phyloP scores from a whole-genome alignment of 2,329 filamentous ascomycete genomes.

The Pseudogymnoascus sp. region DNA sequence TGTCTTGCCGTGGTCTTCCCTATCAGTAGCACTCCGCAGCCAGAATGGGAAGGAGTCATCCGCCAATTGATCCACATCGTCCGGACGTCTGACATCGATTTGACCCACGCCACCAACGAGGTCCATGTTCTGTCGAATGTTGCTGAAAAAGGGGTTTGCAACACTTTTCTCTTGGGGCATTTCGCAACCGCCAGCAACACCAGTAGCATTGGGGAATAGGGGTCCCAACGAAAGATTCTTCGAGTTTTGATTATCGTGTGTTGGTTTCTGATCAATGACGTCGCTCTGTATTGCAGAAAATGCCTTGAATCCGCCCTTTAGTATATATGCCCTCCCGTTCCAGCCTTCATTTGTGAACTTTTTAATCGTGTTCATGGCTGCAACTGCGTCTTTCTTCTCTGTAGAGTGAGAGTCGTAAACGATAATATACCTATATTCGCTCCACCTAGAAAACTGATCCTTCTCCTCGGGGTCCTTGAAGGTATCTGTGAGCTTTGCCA shows the following conservation, averaged over 20 bases:
- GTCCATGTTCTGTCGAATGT: conserved; percentile 95
- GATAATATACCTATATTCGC: conserved; percentile 63
- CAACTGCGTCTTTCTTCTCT: conserved; percentile 70
- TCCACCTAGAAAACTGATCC: conserved; percentile 69
- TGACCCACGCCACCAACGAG: conserved; percentile 88
- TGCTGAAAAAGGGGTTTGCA: conserved; percentile 85
- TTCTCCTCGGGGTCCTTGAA: conserved; percentile 67
- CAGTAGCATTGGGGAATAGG: conserved; percentile 46
- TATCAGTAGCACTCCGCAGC: conserved; percentile 61
- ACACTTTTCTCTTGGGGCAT: conserved; percentile 63
- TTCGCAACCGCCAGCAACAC: conserved; percentile 81
- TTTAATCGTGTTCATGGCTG: conserved; percentile 79
- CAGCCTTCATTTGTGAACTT: conserved; percentile 87
- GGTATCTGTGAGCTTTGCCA: conserved; percentile 78
- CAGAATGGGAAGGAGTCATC: conserved; percentile 57
- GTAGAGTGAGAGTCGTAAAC: conserved; percentile 77
- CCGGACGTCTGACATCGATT: conserved; percentile 52
- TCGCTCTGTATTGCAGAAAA: conserved; percentile 61
- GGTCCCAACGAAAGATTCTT: conserved; percentile 43
- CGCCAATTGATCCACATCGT: conserved; percentile 37
- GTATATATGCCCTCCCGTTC: conserved; percentile 61
- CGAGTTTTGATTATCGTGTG: conserved; percentile 27
- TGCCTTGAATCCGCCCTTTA: conserved; percentile 72
- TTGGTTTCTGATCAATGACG: conserved; percentile 47
- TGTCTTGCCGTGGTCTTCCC: conserved; percentile 63